Base-by-base conservation (phyloP, 2,329 filamentous ascomycete genomes). In the Alternaria ethzedia region DNA sequence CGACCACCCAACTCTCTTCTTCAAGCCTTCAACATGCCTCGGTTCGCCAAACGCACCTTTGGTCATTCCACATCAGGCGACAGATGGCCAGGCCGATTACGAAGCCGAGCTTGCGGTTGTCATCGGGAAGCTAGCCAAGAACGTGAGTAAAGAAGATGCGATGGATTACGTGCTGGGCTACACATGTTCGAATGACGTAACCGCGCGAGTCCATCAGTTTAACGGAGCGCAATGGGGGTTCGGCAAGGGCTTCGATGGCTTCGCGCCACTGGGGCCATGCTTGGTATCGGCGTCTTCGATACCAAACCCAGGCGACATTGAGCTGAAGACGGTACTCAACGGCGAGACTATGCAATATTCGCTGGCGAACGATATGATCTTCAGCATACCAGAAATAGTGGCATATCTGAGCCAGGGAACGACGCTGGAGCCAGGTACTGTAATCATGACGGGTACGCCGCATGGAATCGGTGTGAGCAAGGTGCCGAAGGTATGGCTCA, bases 181-280 rank as follows among this genome's bases (percentile, higher is more conserved):
- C 67, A 85, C 83, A 0, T 76, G 74, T 17, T 84, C 83, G 8
- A 88, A 88, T 59, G 86, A 88, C 63, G 75, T 88, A 0, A 85
- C 84, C 0, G 80, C 82, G 0, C 80, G 86, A 0, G 83, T 84
- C 56, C 75, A 82, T 46, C 86, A 88, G 63, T 70, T 83, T 30
- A 57, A 57, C 15, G 60, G 62, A 5, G 77, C 75, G 0, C 86
- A 88, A 69, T 87, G 83, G 82, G 79, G 82, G 0, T 87, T 86
- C 63, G 82, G 81, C 5, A 87, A 87, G 66, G 68, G 84, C 0
- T 87, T 87, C 46, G 85, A 88, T 65, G 84, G 80, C 0, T 87
- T 78, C 62, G 83, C 84, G 0, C 86, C 86, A 0, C 47, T 87
- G 1, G 86, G 85, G 0, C 85, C 85, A 0, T 77, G 73, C 26